Base-by-base conservation (phyloP, 148 eudicot genomes). In the Fallopia convolvulus region DNA sequence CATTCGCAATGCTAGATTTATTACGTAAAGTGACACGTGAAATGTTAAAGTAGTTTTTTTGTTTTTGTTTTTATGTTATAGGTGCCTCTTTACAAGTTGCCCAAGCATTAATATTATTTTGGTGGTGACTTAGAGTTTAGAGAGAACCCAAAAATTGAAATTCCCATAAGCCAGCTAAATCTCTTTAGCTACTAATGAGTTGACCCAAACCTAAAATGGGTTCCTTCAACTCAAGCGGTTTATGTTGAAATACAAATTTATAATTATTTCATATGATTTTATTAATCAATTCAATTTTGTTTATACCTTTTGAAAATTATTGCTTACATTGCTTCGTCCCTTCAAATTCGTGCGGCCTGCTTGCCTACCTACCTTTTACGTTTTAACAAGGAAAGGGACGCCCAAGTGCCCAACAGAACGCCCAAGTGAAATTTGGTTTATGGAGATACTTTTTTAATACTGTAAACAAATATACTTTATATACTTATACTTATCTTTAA, bases 331-430 rank as follows among this genome's bases (percentile, higher is more conserved):
- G 41, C 71, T 65, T 65, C 2, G n/a, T 33, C 41, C 41, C n/a
- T 65, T 65, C 71, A 65, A 65, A 32, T 32, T 32, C 71, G 71
- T 65, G 71, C n/a, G 41, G 71, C 52, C 15, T 48, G 52, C 5
- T 7, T 55, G 30, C 39, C 36, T 63, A 10, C 72, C 36, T 63
- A 10, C 72, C 44, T 68, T 68, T 68, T 63, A 10, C 72, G 21
- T 68, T 68, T 68, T 5, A 42, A 68, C 46, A 39, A 39, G 21
- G 21, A 39, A 68, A 68, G 20, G 20, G 72, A 36, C 40, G 15
- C 41, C 32, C 71, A 65, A 32, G 17, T n/a, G 15, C 41, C 32
- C 71, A 65, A 32, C 46, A 39, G 7, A 26, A 26, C 30, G n/a
- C n/a, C n/a, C n/a, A n/a, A n/a, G n/a, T n/a, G n/a, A n/a, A n/a